A percentile compares a stretch with the other conserved stretches of the same genome.
Conservation (phyloP, 2,329 filamentous ascomycete genomes). For the Fusarium nisikadoi region DNA sequence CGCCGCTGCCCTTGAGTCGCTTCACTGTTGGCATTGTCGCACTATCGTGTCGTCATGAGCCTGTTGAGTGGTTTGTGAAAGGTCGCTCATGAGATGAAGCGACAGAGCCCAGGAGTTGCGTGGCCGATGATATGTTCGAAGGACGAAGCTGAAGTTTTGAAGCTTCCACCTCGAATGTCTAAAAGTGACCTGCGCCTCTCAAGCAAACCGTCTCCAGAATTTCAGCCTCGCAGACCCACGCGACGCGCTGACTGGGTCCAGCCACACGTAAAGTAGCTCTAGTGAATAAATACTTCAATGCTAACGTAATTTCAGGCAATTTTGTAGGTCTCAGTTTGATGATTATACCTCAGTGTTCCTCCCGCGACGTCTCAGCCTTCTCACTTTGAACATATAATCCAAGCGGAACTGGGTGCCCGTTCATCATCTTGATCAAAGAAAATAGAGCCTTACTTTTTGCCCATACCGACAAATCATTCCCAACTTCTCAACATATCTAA, state of each 20-base stretch:
- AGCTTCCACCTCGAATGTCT: constrained; percentile 29
- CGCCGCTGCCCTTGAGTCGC: constrained; percentile 65
- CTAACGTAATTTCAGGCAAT: too few relatives aligned
- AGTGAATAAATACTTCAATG: constrained; percentile 12
- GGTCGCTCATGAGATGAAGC: constrained; percentile 9
- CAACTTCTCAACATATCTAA: neutral
- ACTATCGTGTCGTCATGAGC: constrained; percentile 40
- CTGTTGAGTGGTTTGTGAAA: constrained; percentile 9
- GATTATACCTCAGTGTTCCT: constrained; percentile 10
- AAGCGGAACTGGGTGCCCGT: constrained; percentile 7
- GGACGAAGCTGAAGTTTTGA: constrained; percentile 16
- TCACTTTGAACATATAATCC: constrained; percentile 14
- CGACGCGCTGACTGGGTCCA: constrained; percentile 31
- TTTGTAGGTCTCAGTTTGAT: neutral
- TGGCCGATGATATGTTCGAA: constrained; percentile 17
- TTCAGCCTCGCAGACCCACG: constrained; percentile 51
- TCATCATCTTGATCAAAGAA: constrained; percentile 13
- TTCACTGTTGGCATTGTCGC: constrained; percentile 67
- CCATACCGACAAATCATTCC: neutral
- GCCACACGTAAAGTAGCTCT: constrained; percentile 32
- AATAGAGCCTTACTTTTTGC: neutral
- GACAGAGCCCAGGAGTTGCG: constrained; percentile 21
- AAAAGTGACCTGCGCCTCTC: constrained; percentile 36
- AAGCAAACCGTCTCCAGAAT: constrained; percentile 43
- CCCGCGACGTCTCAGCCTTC: constrained; percentile 39